Percentiles rank a stretch among this genome's conserved stretches.
These are phyloP conservation scores for Grosmannia huntii DNA, from an alignment of 2,329 filamentous ascomycete genomes.

Conservation along the genomic window DNA sequence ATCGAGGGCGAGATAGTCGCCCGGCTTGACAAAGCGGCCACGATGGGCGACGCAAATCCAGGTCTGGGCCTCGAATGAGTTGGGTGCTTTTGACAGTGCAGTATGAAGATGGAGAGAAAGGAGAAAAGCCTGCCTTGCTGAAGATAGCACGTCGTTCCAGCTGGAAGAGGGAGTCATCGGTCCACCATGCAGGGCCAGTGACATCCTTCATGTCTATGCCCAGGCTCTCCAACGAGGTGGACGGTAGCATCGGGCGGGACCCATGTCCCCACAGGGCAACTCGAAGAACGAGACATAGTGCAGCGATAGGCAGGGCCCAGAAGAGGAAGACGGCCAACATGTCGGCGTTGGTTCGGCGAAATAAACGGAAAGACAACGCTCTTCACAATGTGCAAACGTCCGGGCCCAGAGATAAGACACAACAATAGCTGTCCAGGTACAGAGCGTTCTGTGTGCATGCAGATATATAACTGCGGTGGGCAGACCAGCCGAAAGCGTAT, in stretches of 20 bases:
- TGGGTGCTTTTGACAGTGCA: not conserved
- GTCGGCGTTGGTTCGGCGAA: not conserved
- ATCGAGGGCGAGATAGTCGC: constrained; percentile 1
- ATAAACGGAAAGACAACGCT: not conserved
- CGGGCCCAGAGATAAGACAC: not conserved
- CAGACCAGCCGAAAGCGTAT: not conserved
- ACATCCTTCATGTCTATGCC: not conserved
- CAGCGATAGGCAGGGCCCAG: not conserved
- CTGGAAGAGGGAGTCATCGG: not conserved
- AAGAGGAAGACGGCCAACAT: not conserved
- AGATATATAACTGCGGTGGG: not conserved
- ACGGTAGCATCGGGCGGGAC: not conserved
- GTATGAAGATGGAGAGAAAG: not conserved
- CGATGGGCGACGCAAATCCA: constrained; percentile 3
- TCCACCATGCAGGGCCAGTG: not conserved
- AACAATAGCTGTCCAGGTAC: not conserved
- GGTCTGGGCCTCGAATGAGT: not conserved
- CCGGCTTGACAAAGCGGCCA: not conserved
- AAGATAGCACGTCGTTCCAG: constrained; percentile 3
- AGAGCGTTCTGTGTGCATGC: not conserved
- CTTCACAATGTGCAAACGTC: not conserved
- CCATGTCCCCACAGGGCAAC: not conserved
- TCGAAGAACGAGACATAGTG: not conserved
- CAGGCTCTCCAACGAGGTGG: not conserved
- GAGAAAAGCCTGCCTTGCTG: not conserved